Percentiles rank a stretch among this genome's conserved stretches.
phyloP scores from a whole-genome alignment of 2,329 filamentous ascomycete species.

The Exophiala sideris region DNA sequence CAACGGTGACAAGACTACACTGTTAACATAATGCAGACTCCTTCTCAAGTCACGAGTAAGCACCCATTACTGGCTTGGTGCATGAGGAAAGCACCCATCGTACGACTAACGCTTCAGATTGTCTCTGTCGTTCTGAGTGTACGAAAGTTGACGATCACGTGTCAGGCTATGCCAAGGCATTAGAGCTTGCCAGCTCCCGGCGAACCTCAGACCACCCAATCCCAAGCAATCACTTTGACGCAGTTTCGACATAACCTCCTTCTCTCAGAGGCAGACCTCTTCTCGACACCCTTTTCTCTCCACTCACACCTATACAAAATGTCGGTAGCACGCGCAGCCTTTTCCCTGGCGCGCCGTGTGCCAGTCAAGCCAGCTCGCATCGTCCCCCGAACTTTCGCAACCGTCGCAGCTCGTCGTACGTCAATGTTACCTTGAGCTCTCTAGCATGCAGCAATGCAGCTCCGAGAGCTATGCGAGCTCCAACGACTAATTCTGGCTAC shows the following conservation, averaged over 20 bases:
- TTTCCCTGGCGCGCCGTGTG: conserved; percentile 45
- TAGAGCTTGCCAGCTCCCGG: background rate
- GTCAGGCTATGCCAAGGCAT: too few species aligned
- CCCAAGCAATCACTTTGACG: conserved; percentile 1
- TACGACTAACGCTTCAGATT: too few species aligned
- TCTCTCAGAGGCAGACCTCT: background rate
- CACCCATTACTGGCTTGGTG: too few species aligned
- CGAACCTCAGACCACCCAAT: conserved; percentile 2
- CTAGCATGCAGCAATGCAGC: conserved; percentile 4
- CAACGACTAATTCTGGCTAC: conserved; percentile 15
- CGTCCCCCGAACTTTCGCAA: conserved; percentile 45
- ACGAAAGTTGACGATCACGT: too few species aligned
- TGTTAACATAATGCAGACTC: too few species aligned
- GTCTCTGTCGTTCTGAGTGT: too few species aligned
- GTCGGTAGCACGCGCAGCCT: conserved; percentile 48
- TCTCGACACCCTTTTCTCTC: conserved; percentile 8
- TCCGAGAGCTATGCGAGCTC: conserved; percentile 8
- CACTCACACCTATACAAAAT: conserved; percentile 33
- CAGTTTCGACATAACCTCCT: conserved; percentile 8
- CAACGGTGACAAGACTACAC: background rate
- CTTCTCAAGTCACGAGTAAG: too few species aligned
- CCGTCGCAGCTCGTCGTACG: conserved; percentile 46
- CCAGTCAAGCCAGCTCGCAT: conserved; percentile 37
- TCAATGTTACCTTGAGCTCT: conserved; percentile 26
- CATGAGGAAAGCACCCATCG: too few species aligned